These are phyloP conservation scores for Dinochytrium kinnereticum DNA, from an alignment of 371 early-diverging fungal genomes.

Conservation along the genomic window DNA sequence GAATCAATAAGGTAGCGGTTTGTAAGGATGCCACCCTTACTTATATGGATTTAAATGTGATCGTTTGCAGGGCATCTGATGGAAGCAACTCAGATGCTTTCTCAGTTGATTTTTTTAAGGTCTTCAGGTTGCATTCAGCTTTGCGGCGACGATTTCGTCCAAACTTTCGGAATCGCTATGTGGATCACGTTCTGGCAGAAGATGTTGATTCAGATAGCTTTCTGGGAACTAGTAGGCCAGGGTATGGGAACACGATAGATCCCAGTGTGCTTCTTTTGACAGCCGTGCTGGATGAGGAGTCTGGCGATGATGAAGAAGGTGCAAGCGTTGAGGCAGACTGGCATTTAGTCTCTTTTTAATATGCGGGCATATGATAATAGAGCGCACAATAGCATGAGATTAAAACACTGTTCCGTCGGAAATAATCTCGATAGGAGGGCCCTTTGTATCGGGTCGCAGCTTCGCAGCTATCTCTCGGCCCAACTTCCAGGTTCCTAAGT, in stretches of 20 bases:
- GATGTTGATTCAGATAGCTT: background rate
- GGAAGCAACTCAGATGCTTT: background rate
- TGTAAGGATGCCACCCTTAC: too few relatives aligned
- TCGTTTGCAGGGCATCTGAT: background rate
- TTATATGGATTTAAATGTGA: background rate
- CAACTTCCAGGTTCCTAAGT: conserved; percentile 62
- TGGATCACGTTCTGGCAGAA: background rate
- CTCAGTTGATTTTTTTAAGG: conserved; percentile 14
- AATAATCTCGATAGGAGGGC: conserved; percentile 86
- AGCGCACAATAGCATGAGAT: background rate
- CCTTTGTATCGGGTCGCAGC: conserved; percentile 73
- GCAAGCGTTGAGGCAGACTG: conserved; percentile 13
- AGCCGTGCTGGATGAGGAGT: conserved; percentile 17
- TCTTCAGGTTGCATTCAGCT: conserved; percentile 4
- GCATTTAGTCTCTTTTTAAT: conserved; percentile 19
- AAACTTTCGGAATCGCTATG: background rate
- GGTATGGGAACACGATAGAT: conserved; percentile 1
- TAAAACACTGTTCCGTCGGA: conserved; percentile 82
- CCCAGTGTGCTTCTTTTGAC: background rate
- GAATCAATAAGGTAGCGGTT: background rate
- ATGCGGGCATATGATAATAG: background rate
- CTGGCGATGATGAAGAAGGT: conserved; percentile 16
- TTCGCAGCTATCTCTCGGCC: conserved; percentile 88
- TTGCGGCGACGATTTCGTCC: conserved; percentile 4
- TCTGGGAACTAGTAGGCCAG: background rate